Conservation (phyloP, 2,329 filamentous ascomycete genomes). For the Alternaria ethzedia region DNA sequence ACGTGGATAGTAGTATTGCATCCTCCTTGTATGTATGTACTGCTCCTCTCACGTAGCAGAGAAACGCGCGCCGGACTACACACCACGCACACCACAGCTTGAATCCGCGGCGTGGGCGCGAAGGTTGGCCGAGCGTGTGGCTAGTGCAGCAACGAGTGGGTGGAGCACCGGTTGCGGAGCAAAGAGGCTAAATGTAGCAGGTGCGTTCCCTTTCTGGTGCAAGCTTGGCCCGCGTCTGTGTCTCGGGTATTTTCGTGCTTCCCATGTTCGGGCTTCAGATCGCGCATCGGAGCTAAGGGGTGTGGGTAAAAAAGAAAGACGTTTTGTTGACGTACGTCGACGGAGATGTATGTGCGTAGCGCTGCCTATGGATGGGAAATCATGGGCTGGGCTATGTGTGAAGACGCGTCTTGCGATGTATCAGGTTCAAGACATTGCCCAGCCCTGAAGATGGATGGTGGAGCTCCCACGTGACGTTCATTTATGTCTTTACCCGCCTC, state of each 20-base stretch:
- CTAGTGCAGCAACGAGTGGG: background rate
- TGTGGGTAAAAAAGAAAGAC: background rate
- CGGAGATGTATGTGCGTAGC: background rate
- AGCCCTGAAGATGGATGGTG: background rate
- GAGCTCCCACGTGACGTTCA: background rate
- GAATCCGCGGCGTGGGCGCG: background rate
- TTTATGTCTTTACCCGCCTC: background rate
- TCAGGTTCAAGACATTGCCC: background rate
- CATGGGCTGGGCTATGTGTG: background rate
- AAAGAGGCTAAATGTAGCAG: constrained; percentile 4
- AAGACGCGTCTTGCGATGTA: background rate
- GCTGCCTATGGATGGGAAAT: background rate
- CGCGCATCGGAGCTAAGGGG: background rate
- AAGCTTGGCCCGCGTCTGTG: background rate
- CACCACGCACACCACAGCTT: background rate
- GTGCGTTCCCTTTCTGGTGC: background rate
- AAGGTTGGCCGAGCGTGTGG: background rate
- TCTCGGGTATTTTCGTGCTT: constrained; percentile 4
- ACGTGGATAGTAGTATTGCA: background rate
- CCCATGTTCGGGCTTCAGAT: background rate
- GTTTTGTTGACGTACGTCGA: background rate
- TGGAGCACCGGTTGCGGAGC: background rate
- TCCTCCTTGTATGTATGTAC: background rate
- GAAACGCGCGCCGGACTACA: background rate
- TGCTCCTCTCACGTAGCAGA: background rate